Evolutionary conservation across 495 filamentous ascomycete species (phyloP), one percentile per base, ranked within the genome.

Genomic region (Aspergillus baeticus): DNA sequence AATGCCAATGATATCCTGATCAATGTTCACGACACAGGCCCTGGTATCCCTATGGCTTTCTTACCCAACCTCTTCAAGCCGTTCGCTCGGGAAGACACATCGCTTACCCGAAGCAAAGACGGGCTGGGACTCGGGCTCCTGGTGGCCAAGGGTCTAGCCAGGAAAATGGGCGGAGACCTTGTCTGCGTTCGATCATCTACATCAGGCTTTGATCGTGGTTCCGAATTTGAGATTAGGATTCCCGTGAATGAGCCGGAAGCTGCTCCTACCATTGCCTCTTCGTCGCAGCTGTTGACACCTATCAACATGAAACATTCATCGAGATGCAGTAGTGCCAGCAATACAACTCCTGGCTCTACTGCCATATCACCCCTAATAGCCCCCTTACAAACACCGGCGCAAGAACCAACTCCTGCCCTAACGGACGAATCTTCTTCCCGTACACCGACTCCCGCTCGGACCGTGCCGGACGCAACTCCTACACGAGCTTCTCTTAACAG

Each of bases 91-190:
- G 83, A 89, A 64, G 87, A 92, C 65, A 80, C 84, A 38, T 89
- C 88, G 6, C 84, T 85, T 21, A 91, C 87, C 3, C 77, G 88
- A 29, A 82, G 81, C 53, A 85, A 80, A 64, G 89, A 92, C 61
- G 89, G 88, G 1, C 70, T 91, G 17, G 89, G 89, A 5, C 77
- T 92, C 13, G 88, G 89, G 10, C 72, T 92, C 15, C 75, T 91
- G 45, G 88, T 91, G 22, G 89, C 88, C 10, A 91, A 91, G 63
- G 87, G 87, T 10, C 75, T 90, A 51, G 84, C 87, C 3, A 76
- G 88, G 50, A 89, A 87, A 62, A 84, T 92, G 61, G 87, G 88
- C 10, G 89, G 89, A 36, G 87, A 91, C 63, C 70, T 92, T 26
- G 76, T 82, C 49, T 87, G 87, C 63, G 78, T 87, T 38, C 77